These are phyloP conservation scores for Colletotrichum cordylinicola DNA, from an alignment of 2,329 filamentous ascomycete species.

Conservation along the genomic window DNA sequence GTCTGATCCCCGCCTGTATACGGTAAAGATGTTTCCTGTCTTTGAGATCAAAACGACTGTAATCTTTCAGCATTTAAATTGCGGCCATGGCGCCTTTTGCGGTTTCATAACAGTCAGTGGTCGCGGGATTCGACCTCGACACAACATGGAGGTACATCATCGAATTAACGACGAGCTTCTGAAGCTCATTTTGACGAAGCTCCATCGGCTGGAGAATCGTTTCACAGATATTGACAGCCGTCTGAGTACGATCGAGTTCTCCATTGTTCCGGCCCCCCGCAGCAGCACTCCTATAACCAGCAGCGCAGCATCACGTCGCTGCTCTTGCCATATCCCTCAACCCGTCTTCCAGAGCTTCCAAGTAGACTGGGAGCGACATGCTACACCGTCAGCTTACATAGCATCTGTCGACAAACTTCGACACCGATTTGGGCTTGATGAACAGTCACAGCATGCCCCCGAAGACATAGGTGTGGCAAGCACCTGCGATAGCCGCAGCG, in stretches of 20 bases:
- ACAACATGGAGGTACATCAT: not conserved
- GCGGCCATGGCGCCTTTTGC: not conserved
- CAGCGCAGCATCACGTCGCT: not conserved
- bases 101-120: not conserved
- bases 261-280: not conserved
- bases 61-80: not conserved
- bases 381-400: not conserved
- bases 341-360: not conserved
- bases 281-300: not conserved
- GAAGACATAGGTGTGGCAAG: not conserved
- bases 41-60: not conserved
- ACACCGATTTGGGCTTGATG: not conserved
- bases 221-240: not conserved
- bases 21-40: not conserved
- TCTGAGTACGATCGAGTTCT: not conserved
- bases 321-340: not conserved
- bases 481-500: not conserved
- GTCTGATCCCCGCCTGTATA: not conserved
- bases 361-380: not conserved
- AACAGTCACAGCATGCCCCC: not conserved
- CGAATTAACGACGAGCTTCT: conserved; percentile 5
- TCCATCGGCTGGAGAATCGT: not conserved
- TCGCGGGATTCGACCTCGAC: not conserved
- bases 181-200: conserved; percentile 12
- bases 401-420: conserved; percentile 1